A percentile compares a stretch with the other conserved stretches of the same genome.
These are phyloP conservation scores for Poa annua DNA, from an alignment of 176 grass and related monocot species.

Conservation along the genomic window DNA sequence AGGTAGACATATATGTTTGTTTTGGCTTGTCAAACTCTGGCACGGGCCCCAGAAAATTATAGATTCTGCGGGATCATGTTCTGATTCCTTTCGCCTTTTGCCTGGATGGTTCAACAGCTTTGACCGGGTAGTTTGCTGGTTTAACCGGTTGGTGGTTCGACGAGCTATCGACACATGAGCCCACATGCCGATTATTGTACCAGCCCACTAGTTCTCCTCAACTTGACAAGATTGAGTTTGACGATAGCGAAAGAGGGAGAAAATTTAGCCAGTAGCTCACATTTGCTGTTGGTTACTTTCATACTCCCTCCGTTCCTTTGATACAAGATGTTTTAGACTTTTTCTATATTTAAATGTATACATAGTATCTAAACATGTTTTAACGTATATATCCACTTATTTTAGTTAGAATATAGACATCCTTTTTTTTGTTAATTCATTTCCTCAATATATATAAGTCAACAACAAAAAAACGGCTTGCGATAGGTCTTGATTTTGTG, in stretches of 20 bases:
- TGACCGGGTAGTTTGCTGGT: not conserved
- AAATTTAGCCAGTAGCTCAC: not conserved
- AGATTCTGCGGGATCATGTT: not conserved
- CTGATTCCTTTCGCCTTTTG: not conserved
- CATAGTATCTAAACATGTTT: no score
- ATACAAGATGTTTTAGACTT: no score
- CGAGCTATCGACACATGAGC: not conserved
- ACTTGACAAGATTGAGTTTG: not conserved
- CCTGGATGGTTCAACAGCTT: not conserved
- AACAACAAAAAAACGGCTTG: no score
- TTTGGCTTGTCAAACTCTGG: not conserved
- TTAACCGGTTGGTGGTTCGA: not conserved
- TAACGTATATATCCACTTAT: no score
- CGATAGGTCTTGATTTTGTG: not conserved
- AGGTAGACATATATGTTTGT: not conserved
- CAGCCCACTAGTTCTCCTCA: slow-evolving; percentile 11
- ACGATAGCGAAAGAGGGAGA: not conserved
- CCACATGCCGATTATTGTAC: slow-evolving; percentile 11
- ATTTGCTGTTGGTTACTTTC: not conserved
- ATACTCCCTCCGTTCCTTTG: no score
- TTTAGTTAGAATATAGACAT: no score
- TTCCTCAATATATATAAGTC: no score
- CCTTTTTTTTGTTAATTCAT: no score
- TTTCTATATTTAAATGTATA: no score
- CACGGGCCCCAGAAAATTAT: not conserved